A percentile compares a stretch with the other conserved stretches of the same genome.
Conservation (phyloP, 805 yeast species). For the Hanseniaspora valbyensis region DNA sequence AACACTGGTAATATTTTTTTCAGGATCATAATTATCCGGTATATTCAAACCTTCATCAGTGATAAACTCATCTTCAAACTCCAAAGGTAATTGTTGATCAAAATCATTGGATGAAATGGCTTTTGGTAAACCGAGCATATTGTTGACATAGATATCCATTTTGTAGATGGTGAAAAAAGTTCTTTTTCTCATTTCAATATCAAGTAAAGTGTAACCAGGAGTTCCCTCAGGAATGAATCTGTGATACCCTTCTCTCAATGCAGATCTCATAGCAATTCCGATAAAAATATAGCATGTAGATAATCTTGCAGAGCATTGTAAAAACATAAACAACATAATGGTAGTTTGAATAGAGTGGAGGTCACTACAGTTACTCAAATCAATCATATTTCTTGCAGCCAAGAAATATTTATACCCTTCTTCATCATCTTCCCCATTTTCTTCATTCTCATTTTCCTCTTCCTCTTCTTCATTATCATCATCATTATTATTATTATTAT, state of each 20-base stretch:
- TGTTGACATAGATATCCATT: slow-evolving; percentile 81
- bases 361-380: slow-evolving; percentile 77
- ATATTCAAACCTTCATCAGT: slow-evolving; percentile 42
- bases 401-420: slow-evolving; percentile 78
- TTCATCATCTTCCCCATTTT: slow-evolving; percentile 31
- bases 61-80: slow-evolving; percentile 75
- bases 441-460: slow-evolving; percentile 16
- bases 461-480: background rate
- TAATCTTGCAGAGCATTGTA: slow-evolving; percentile 80
- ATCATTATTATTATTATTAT: slow-evolving; percentile 1
- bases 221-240: slow-evolving; percentile 46
- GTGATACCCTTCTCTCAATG: slow-evolving; percentile 76
- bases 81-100: slow-evolving; percentile 76
- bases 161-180: slow-evolving; percentile 82
- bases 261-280: slow-evolving; percentile 79
- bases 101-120: slow-evolving; percentile 66
- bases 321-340: slow-evolving; percentile 71
- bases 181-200: slow-evolving; percentile 73
- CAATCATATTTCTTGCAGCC: slow-evolving; percentile 75
- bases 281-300: slow-evolving; percentile 86
- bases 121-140: slow-evolving; percentile 79
- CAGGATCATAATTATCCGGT: slow-evolving; percentile 19
- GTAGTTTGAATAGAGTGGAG: slow-evolving; percentile 74
- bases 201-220: slow-evolving; percentile 48
- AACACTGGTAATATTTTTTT: slow-evolving; percentile 26